A percentile compares a stretch with the other conserved stretches of the same genome.
Conservation (phyloP, 1,284 basidiomycete genomes). For the Cryptococcus deneoformans region DNA sequence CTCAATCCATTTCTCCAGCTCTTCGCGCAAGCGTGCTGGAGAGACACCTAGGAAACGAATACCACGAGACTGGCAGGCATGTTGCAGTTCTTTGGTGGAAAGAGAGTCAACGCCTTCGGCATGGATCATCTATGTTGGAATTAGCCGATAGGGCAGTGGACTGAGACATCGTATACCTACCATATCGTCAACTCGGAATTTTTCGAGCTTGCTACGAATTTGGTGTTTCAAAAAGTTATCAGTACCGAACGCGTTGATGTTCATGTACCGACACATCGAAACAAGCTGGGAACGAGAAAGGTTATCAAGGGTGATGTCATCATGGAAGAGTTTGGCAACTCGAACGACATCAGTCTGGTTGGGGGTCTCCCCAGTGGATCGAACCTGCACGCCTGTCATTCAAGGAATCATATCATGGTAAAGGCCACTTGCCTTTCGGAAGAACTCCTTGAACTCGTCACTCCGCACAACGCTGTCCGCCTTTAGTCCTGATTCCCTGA, state of each 20-base stretch:
- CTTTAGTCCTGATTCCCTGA: constrained; percentile 89
- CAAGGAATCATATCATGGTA: no score
- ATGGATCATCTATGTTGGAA: constrained; percentile 65
- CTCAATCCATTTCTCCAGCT: constrained; percentile 90
- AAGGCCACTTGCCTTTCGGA: constrained; percentile 70
- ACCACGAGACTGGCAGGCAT: constrained; percentile 91
- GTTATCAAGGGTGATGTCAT: constrained; percentile 97
- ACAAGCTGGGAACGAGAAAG: constrained; percentile 95
- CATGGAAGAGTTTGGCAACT: constrained; percentile 95
- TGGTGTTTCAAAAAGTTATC: constrained; percentile 97
- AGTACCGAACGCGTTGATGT: constrained; percentile 96
- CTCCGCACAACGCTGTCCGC: constrained; percentile 88
- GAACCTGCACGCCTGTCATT: constrained; percentile 53
- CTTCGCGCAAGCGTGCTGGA: constrained; percentile 78
- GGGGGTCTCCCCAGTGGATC: constrained; percentile 95
- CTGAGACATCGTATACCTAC: constrained; percentile 26
- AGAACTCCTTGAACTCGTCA: constrained; percentile 99
- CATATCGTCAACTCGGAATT: constrained; percentile 86
- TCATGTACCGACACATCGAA: constrained; percentile 97
- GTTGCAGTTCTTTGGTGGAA: constrained; percentile 85
- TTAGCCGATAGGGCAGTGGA: neutral
- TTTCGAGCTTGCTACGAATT: constrained; percentile 78
- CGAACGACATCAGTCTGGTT: constrained; percentile 85
- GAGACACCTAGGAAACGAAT: constrained; percentile 85
- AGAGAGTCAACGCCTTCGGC: constrained; percentile 86